Evolutionary conservation across 805 yeast genomes (phyloP), one percentile per base, ranked within the genome.

Genomic region (Danielozyma ontarioensis): DNA sequence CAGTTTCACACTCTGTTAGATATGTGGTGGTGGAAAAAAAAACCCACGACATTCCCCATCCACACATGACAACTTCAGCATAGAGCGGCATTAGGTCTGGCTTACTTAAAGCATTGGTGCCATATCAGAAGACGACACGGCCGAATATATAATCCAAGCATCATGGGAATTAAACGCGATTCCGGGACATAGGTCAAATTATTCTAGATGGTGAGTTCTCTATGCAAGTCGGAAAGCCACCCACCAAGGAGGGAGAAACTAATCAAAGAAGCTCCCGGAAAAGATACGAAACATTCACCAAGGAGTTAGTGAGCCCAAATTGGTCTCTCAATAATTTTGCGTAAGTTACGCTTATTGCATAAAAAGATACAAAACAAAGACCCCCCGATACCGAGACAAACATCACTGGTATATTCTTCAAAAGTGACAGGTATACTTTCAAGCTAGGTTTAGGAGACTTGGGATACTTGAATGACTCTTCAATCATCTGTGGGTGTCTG

Each of bases 41-140:
- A 19, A 72, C 70, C 72, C 78, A 74, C 0, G 79, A 70, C 62
- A 73, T 62, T 1, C 80, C 79, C 44, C 72, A 70, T 0, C 78
- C 77, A 19, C 59, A 56, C 4, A 73, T 45, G n/a, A n/a, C n/a
- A n/a, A n/a, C n/a, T n/a, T n/a, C n/a, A n/a, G n/a, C n/a, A n/a
- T n/a, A n/a, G n/a, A n/a, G n/a, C n/a, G n/a, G n/a, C n/a, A n/a
- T n/a, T n/a, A n/a, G n/a, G n/a, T n/a, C n/a, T n/a, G n/a, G n/a
- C n/a, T n/a, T n/a, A n/a, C n/a, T n/a, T n/a, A n/a, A n/a, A n/a
- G n/a, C n/a, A n/a, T n/a, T n/a, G n/a, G n/a, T n/a, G n/a, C n/a
- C n/a, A n/a, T n/a, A n/a, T n/a, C n/a, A n/a, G n/a, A n/a, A n/a
- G n/a, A n/a, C n/a, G n/a, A n/a, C n/a, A n/a, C n/a, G n/a, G n/a